Conservation (phyloP, 495 filamentous ascomycete species). For the Aspergillus biplanus region DNA sequence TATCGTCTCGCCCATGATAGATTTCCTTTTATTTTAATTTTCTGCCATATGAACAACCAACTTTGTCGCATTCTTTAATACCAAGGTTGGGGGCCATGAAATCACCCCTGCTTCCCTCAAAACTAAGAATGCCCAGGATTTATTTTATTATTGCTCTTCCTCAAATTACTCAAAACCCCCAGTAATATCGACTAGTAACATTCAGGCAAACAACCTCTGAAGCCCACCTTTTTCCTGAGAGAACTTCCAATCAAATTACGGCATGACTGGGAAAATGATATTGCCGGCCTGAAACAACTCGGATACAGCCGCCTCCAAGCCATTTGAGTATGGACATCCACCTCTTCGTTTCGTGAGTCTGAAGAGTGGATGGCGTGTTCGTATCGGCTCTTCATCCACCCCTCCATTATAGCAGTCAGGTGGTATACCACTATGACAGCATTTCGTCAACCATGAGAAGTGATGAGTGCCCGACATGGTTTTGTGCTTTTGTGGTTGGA, state of each 20-base stretch:
- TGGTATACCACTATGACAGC: no score
- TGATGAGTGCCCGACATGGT: not conserved
- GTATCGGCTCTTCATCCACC: not conserved
- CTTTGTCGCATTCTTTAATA: no score
- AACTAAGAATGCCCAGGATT: not conserved
- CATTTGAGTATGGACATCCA: not conserved
- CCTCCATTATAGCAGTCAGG: no score
- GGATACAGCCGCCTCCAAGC: not conserved
- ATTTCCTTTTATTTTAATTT: not conserved
- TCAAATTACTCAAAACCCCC: not conserved
- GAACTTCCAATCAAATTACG: not conserved
- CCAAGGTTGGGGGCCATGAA: not conserved
- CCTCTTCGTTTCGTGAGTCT: no score
- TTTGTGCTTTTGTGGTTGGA: not conserved
- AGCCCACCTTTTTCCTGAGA: not conserved
- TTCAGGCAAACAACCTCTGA: not conserved
- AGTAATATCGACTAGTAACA: slow-evolving; percentile 5
- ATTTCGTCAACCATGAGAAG: no score
- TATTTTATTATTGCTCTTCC: slow-evolving; percentile 1
- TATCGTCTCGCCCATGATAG: not conserved
- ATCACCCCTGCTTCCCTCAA: not conserved
- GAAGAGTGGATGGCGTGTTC: not conserved
- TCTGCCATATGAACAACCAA: no score
- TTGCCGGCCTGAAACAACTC: not conserved
- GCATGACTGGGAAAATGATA: slow-evolving; percentile 3